Evolutionary conservation across 176 grass and related monocot genomes (phyloP), one percentile per base, ranked within the genome.

Genomic region (Poa annua): DNA sequence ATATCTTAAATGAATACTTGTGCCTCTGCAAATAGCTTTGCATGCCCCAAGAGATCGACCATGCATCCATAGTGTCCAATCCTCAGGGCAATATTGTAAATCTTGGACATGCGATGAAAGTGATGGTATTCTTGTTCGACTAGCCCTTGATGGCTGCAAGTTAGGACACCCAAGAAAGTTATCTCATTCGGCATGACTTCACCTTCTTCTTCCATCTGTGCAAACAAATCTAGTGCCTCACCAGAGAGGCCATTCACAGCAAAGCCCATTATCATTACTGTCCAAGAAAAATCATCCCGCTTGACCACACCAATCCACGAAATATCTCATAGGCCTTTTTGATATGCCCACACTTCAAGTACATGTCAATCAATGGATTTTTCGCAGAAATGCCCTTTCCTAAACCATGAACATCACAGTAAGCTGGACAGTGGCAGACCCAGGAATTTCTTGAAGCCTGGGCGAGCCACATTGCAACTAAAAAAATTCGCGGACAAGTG

Each of bases 351-450:
- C 92, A 92, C 66, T 94, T 94, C 2, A 90, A 97, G 76, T 97
- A 97, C 95, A 97, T 94, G 78, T 97, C 92, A 84, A 93, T 97
- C 45, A 94, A 80, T n/a, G 92, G 88, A 85, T 92, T 97, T 80
- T 91, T 94, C 71, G 91, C 92, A 17, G 88, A 49, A 63, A 91
- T 79, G 11, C 80, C 71, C 29, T 91, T 88, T 41, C 86, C 84
- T 89, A 94, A 83, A 83, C 85, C 81, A 88, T 91, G 77, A 56
- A 85, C 65, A 85, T 92, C 84, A 85, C 88, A 97, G 73, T 94
- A 97, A 49, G n/a, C n/a, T n/a, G n/a, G n/a, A n/a, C 38, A 41
- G 38, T 41, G 38, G 38, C 7, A 6, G 38, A 41, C 38, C 38
- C 7, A 41, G 38, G 38, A 41, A 41, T 41, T 41, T 41, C 38